Percentiles rank a stretch among this genome's conserved stretches.
These are phyloP conservation scores for Russula griseocarnosa DNA, from an alignment of 768 basidiomycete genomes.

Conservation along the genomic window DNA sequence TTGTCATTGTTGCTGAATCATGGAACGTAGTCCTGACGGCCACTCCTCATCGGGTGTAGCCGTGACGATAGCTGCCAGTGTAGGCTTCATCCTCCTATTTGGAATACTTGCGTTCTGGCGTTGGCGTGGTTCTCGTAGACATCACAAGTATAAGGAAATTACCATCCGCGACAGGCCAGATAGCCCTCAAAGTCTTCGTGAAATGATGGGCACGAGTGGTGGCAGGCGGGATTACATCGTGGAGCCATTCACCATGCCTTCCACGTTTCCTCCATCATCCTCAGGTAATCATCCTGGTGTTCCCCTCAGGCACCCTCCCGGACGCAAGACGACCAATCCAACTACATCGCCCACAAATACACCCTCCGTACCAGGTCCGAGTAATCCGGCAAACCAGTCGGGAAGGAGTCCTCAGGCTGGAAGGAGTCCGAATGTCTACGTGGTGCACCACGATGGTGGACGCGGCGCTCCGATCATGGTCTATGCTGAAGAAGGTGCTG, in stretches of 20 bases:
- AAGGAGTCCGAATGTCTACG: slow-evolving; percentile 43
- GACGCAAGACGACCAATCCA: neutral
- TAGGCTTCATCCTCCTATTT: slow-evolving; percentile 30
- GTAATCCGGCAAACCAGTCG: slow-evolving; percentile 8
- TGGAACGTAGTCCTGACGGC: neutral
- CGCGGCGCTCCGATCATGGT: slow-evolving; percentile 53
- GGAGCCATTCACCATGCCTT: slow-evolving; percentile 26
- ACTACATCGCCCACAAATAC: neutral
- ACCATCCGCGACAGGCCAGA: neutral
- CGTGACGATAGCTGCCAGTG: slow-evolving; percentile 26
- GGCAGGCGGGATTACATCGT: slow-evolving; percentile 20
- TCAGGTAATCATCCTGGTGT: slow-evolving; percentile 11
- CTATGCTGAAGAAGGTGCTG: slow-evolving; percentile 50
- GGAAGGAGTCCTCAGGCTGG: too few species aligned
- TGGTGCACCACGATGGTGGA: slow-evolving; percentile 60
- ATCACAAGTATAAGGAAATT: neutral
- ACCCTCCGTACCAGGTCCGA: neutral
- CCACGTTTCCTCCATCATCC: neutral
- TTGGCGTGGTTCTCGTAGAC: neutral
- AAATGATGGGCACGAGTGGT: slow-evolving; percentile 1
- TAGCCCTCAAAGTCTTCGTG: neutral
- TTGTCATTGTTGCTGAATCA: neutral
- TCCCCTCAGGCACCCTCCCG: slow-evolving; percentile 14
- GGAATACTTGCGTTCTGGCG: slow-evolving; percentile 15
- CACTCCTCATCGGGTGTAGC: neutral